Percentiles rank a stretch among this genome's conserved stretches.
phyloP scores from a whole-genome alignment of 106 monocot genomes.

The Ottelia alismoides region DNA sequence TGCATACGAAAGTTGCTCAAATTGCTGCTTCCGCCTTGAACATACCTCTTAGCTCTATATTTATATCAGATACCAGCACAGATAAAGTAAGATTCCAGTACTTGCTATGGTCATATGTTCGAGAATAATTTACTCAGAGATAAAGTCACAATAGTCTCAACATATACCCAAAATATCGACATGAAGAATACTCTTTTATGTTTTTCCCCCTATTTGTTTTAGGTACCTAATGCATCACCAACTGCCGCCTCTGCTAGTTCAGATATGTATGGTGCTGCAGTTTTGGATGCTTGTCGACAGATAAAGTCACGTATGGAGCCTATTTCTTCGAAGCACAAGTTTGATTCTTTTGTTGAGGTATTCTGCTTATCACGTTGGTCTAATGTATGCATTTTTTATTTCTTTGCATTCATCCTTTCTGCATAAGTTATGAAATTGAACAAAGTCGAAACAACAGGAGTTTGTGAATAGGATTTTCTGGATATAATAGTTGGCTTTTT shows the following conservation, averaged over 20 bases:
- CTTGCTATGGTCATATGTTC: too few relatives aligned
- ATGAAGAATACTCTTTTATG: too few relatives aligned
- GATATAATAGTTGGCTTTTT: too few relatives aligned
- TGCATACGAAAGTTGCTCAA: slow-evolving; percentile 97
- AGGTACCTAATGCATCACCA: slow-evolving; percentile 98
- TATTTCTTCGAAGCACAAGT: slow-evolving; percentile 25
- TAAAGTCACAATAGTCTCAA: too few relatives aligned
- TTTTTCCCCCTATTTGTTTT: too few relatives aligned
- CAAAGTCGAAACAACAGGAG: too few relatives aligned
- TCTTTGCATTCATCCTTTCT: not conserved
- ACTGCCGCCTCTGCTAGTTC: slow-evolving; percentile 99
- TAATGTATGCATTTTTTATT: too few relatives aligned
- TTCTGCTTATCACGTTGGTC: slow-evolving; percentile 1
- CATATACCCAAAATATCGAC: too few relatives aligned
- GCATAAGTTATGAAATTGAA: too few relatives aligned
- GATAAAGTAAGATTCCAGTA: slow-evolving; percentile 53
- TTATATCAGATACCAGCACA: slow-evolving; percentile 96
- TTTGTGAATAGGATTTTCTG: too few relatives aligned
- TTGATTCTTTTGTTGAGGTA: slow-evolving; percentile 76
- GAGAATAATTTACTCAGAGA: too few relatives aligned
- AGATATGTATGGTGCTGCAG: slow-evolving; percentile 98
- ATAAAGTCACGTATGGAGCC: slow-evolving; percentile 85
- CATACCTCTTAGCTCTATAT: slow-evolving; percentile 82
- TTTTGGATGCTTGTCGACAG: slow-evolving; percentile 94
- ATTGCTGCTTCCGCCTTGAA: slow-evolving; percentile 87